Percentiles rank a stretch among this genome's conserved stretches.
Conservation (phyloP, 768 basidiomycete genomes). For the Neoboletus magnificus region DNA sequence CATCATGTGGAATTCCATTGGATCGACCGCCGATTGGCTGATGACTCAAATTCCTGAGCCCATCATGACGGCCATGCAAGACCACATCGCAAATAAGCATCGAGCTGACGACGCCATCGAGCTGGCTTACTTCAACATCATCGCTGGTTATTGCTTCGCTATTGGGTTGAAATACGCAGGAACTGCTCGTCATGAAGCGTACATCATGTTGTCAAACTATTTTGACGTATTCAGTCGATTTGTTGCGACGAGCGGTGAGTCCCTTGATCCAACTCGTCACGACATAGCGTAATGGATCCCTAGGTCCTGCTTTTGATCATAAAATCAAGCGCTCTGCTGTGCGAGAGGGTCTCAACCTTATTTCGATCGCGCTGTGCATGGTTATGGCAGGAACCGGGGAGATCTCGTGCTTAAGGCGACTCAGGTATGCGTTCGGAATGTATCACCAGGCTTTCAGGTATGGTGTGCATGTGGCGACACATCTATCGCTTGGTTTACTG, state of each 20-base stretch:
- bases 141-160: conserved; percentile 89
- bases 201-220: conserved; percentile 74
- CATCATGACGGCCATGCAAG: conserved; percentile 59
- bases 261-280: neutral
- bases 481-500: conserved; percentile 85
- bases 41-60: conserved; percentile 63
- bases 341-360: conserved; percentile 82
- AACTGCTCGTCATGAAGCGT: conserved; percentile 87
- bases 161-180: conserved; percentile 93
- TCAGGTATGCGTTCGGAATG: conserved; percentile 89
- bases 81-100: conserved; percentile 42
- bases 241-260: conserved; percentile 65
- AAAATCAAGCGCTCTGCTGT: conserved; percentile 86
- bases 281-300: conserved; percentile 1
- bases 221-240: conserved; percentile 76
- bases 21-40: conserved; percentile 73
- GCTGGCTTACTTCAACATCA: conserved; percentile 86
- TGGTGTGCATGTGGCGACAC: conserved; percentile 85
- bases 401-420: conserved; percentile 79
- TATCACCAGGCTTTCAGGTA: conserved; percentile 74
- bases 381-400: conserved; percentile 99
- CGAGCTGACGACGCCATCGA: conserved; percentile 70
- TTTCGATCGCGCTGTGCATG: conserved; percentile 83
- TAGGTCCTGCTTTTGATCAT: conserved; percentile 79
- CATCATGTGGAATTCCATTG: conserved; percentile 83